These are phyloP conservation scores for Datisca glomerata DNA, from an alignment of 306 rosid genomes.

Conservation along the genomic window DNA sequence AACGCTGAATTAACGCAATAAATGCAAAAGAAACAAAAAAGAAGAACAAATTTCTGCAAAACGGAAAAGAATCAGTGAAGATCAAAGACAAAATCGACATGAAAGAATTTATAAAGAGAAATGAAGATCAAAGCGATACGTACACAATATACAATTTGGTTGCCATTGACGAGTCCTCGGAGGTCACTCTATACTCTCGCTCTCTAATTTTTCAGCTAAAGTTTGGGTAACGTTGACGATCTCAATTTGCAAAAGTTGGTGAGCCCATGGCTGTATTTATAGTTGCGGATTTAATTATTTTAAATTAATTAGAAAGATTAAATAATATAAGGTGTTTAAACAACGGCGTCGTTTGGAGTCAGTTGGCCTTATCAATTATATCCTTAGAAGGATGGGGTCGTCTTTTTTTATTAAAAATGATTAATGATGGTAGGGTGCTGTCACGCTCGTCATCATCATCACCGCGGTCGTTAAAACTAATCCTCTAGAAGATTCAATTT, in stretches of 20 bases:
- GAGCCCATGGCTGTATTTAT: conserved; percentile 17
- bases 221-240: conserved; percentile 17
- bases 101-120: neutral
- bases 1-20: too few species aligned
- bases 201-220: conserved; percentile 2
- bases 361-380: too few species aligned
- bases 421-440: conserved; percentile 67
- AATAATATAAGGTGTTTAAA: neutral
- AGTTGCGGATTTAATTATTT: conserved; percentile 18
- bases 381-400: too few species aligned
- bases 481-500: conserved; percentile 23
- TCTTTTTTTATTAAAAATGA: neutral
- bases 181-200: conserved; percentile 6
- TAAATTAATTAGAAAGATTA: neutral
- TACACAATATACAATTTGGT: conserved; percentile 92
- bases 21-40: conserved; percentile 2
- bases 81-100: too few species aligned
- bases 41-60: too few species aligned
- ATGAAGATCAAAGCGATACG: conserved; percentile 9
- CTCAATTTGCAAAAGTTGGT: conserved; percentile 7
- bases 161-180: conserved; percentile 46
- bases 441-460: conserved; percentile 72
- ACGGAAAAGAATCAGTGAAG: conserved; percentile 10
- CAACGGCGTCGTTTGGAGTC: neutral
- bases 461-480: conserved; percentile 18